Base-by-base conservation (phyloP, 2,329 filamentous ascomycete genomes). In the Trichoderma simmonsii region DNA sequence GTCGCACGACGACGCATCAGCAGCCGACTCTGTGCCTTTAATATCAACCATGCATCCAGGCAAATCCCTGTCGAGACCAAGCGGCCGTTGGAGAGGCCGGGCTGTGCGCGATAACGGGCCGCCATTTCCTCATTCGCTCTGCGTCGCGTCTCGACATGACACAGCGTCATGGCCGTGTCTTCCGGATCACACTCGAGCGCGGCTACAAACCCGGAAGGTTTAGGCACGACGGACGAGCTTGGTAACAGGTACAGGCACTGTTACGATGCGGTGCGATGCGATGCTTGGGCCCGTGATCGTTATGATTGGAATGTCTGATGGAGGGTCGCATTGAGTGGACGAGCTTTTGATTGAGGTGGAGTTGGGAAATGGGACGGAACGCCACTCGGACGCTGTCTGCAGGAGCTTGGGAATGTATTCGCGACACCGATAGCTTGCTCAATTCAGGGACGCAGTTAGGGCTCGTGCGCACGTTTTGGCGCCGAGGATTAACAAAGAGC, bases 271-370 rank as follows among this genome's bases (percentile, higher is more conserved):
- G 8, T 48, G 43, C 43, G 43, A 51, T 21, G 48, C 18, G n/a
- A 54, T 54, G 48, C 48, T 54, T 24, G 15, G 9, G 32, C 26
- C 36, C 18, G 54, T 60, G 28, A 48, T 59, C 15, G 57, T 70
- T 61, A 70, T 70, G 62, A 34, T 70, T 62, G 66, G 66, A 70
- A 70, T 62, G 66, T 34, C 66, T 32, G 30, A 57, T 54, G 61
- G 67, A 70, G 71, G 54, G 71, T 71, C 67, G 66, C 59, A 73
- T 73, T 73, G 70, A 62, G 59, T 66, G 61, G 56, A 59, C 64
- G 63, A 57, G 43, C 32, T 73, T 73, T 73, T 70, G 51, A 73
- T 73, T 72, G 71, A 67, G 64, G 73, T 73, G 73, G 73, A 69
- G 73, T 64, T 68, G 54, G 60, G 61, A 70, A 73, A 70, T 63